Percentiles rank a stretch among this genome's conserved stretches.
Evolutionary conservation across 2,329 filamentous ascomycete genomes (phyloP).

Genomic region (Xylariaceae sp.): DNA sequence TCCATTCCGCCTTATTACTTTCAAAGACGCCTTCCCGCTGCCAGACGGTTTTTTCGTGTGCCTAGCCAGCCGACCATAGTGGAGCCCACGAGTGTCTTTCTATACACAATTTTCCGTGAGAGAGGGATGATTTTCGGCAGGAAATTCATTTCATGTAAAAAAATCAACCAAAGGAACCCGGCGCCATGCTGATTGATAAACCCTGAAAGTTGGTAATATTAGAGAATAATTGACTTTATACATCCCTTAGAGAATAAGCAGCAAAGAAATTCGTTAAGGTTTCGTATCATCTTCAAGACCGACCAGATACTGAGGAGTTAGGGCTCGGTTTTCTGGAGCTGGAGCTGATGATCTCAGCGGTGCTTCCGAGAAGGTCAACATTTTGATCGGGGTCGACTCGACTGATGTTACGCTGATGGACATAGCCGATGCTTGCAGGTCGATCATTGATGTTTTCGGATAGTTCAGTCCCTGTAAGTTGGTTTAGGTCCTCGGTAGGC

Average conservation of each 20-base stretch:
- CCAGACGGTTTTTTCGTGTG: no score
- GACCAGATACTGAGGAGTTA: slow-evolving; percentile 8
- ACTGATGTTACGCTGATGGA: slow-evolving; percentile 55
- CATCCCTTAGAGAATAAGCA: slow-evolving; percentile 5
- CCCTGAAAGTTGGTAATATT: slow-evolving; percentile 13
- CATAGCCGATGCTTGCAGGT: slow-evolving; percentile 53
- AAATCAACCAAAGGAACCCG: not conserved
- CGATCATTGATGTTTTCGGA: slow-evolving; percentile 39
- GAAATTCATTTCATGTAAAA: no score
- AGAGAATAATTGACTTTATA: slow-evolving; percentile 15
- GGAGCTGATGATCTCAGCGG: slow-evolving; percentile 56
- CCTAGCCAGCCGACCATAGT: no score
- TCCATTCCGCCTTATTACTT: no score
- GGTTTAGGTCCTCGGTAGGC: slow-evolving; percentile 43
- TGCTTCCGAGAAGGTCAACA: slow-evolving; percentile 47
- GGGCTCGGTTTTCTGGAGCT: slow-evolving; percentile 31
- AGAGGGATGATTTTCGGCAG: no score
- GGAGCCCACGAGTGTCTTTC: no score
- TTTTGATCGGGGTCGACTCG: slow-evolving; percentile 48
- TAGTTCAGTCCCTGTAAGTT: slow-evolving; percentile 32
- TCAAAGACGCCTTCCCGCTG: no score
- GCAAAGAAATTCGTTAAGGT: slow-evolving; percentile 18
- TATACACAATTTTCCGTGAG: no score
- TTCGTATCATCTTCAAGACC: slow-evolving; percentile 9
- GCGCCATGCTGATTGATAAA: not conserved